Conservation (phyloP, 2,329 filamentous ascomycete species). For the Tolypocladium ophioglossoides region DNA sequence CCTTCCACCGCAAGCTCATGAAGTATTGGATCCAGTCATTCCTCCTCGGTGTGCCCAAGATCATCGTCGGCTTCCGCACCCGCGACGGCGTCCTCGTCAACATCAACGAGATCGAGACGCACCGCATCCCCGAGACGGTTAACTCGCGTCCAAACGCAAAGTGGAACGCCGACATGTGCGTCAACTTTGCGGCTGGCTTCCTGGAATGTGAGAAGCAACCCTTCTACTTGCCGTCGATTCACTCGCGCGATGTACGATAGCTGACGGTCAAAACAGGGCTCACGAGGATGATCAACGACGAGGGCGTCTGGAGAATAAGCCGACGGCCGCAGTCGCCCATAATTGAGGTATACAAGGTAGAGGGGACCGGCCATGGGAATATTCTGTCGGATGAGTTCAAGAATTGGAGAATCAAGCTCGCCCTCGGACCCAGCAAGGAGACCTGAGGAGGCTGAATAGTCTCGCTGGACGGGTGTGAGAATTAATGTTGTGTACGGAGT, state of each 20-base stretch:
- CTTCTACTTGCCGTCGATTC: background rate
- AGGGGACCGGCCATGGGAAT: conserved; percentile 63
- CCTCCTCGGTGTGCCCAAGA: conserved; percentile 80
- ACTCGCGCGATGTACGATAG: background rate
- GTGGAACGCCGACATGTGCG: conserved; percentile 91
- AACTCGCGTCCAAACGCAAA: conserved; percentile 51
- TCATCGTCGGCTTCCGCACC: conserved; percentile 81
- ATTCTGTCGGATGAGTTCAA: conserved; percentile 72
- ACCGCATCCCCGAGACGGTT: conserved; percentile 65
- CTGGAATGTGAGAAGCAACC: conserved; percentile 53
- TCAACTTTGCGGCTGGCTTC: conserved; percentile 76
- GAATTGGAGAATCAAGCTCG: conserved; percentile 56
- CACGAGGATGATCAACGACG: conserved; percentile 51
- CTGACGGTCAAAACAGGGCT: conserved; percentile 37
- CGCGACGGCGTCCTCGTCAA: conserved; percentile 58
- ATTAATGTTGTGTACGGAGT: background rate
- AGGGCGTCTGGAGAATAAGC: conserved; percentile 73
- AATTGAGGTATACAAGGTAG: conserved; percentile 65
- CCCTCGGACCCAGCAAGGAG: conserved; percentile 18
- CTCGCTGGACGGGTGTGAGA: background rate
- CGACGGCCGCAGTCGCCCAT: conserved; percentile 48
- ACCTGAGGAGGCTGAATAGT: conserved; percentile 1
- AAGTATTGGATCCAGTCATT: conserved; percentile 98
- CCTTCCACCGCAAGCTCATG: conserved; percentile 81
- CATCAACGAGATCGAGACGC: conserved; percentile 71